A percentile compares a stretch with the other conserved stretches of the same genome.
These are phyloP conservation scores for Pseudocercospora pini-densiflorae DNA, from an alignment of 2,329 filamentous ascomycete genomes.

Conservation along the genomic window DNA sequence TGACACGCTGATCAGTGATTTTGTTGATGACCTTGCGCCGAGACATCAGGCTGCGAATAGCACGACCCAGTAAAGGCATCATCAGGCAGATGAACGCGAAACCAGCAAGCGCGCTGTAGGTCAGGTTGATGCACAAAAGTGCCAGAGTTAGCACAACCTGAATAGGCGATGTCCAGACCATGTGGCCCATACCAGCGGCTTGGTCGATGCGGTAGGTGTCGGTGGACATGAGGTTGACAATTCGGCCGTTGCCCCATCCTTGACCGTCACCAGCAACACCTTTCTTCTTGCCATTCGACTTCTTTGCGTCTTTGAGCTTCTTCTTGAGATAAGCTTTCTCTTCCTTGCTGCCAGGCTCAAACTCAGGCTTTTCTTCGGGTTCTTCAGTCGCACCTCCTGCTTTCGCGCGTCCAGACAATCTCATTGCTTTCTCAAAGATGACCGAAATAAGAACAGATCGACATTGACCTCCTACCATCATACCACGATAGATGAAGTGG, in stretches of 20 bases:
- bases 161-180: conserved; percentile 86
- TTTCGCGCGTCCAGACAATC: conserved; percentile 82
- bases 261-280: conserved; percentile 69
- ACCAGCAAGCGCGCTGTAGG: conserved; percentile 86
- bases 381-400: conserved; percentile 67
- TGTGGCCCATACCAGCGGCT: conserved; percentile 85
- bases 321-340: conserved; percentile 58
- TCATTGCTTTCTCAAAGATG: conserved; percentile 93
- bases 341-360: conserved; percentile 54
- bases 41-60: conserved; percentile 75
- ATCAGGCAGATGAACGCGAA: conserved; percentile 81
- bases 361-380: conserved; percentile 43
- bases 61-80: conserved; percentile 75
- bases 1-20: conserved; percentile 89
- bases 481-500: conserved; percentile 91
- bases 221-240: conserved; percentile 92
- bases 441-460: conserved; percentile 81
- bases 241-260: conserved; percentile 91
- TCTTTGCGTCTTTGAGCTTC: conserved; percentile 47
- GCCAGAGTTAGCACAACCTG: conserved; percentile 77
- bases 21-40: conserved; percentile 85
- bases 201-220: conserved; percentile 93
- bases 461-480: conserved; percentile 85
- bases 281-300: conserved; percentile 46
- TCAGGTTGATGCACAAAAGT: conserved; percentile 82